These are phyloP conservation scores for Plasmodium reichenowi DNA, from an alignment of 169 alveolate genomes.

Conservation along the genomic window DNA sequence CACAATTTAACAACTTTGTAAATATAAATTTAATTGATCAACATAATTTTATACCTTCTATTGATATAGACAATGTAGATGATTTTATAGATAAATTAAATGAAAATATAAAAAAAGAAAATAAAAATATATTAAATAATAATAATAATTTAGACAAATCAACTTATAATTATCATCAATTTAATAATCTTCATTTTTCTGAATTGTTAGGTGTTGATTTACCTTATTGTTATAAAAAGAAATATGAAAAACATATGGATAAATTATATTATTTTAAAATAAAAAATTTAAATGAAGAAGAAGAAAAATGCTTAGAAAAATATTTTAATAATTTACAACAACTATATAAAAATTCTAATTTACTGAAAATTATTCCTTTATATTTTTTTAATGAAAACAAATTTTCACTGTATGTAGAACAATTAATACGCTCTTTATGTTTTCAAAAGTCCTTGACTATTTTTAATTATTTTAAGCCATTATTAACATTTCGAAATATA, in stretches of 20 bases:
- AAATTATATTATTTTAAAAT: constrained; percentile 48
- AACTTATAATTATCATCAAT: background rate
- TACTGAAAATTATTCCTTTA: constrained; percentile 58
- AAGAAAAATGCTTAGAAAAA: constrained; percentile 42
- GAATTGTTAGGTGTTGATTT: constrained; percentile 41
- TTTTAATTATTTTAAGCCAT: constrained; percentile 47
- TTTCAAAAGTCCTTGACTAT: constrained; percentile 56
- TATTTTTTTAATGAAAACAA: constrained; percentile 60
- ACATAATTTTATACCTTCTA: constrained; percentile 11
- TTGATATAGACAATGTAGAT: constrained; percentile 7
- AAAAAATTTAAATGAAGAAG: constrained; percentile 53
- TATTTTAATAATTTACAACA: constrained; percentile 63
- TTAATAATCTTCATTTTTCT: constrained; percentile 51
- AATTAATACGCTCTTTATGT: constrained; percentile 54
- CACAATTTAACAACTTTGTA: constrained; percentile 43
- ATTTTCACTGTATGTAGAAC: constrained; percentile 46
- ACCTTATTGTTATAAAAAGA: constrained; percentile 24
- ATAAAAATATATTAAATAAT: background rate
- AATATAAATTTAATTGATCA: constrained; percentile 36
- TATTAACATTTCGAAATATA: constrained; percentile 41
- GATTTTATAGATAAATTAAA: constrained; percentile 16
- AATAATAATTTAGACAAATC: background rate
- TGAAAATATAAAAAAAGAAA: constrained; percentile 10
- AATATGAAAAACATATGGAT: constrained; percentile 57
- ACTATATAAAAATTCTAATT: constrained; percentile 45